These are phyloP conservation scores for Amphibolis antarctica DNA, from an alignment of 106 monocot genomes.

Conservation along the genomic window DNA sequence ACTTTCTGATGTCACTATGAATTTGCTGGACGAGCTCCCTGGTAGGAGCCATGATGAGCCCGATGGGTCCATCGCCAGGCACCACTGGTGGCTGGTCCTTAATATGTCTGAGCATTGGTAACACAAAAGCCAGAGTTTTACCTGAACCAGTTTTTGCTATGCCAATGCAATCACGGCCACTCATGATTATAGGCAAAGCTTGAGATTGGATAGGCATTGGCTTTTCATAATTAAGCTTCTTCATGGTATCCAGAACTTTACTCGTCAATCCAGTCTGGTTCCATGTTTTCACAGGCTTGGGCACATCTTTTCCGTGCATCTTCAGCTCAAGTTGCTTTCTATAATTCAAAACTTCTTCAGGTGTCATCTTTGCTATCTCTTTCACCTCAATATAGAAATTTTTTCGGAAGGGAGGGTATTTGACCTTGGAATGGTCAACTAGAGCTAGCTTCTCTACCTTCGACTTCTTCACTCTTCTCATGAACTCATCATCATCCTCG, in stretches of 20 bases:
- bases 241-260: slow-evolving; percentile 76
- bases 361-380: slow-evolving; percentile 67
- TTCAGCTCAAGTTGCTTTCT: slow-evolving; percentile 83
- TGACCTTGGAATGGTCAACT: slow-evolving; percentile 87
- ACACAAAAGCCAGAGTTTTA: slow-evolving; percentile 90
- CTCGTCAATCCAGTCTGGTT: slow-evolving; percentile 73
- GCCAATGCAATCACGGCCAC: slow-evolving; percentile 93
- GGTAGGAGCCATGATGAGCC: slow-evolving; percentile 92
- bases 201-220: slow-evolving; percentile 97
- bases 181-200: slow-evolving; percentile 89
- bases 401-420: slow-evolving; percentile 80
- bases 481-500: slow-evolving; percentile 91
- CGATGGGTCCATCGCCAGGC: slow-evolving; percentile 91
- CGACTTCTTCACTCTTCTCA: slow-evolving; percentile 92
- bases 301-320: slow-evolving; percentile 91
- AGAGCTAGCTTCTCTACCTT: slow-evolving; percentile 81
- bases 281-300: slow-evolving; percentile 94
- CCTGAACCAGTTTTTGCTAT: slow-evolving; percentile 96
- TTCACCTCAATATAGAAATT: slow-evolving; percentile 90
- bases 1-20: slow-evolving; percentile 82
- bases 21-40: slow-evolving; percentile 96
- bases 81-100: slow-evolving; percentile 87
- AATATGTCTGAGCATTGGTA: slow-evolving; percentile 93
- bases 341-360: slow-evolving; percentile 52
- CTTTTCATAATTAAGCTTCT: slow-evolving; percentile 83